Evolutionary conservation across 208 protist species (phyloP), one percentile per base, ranked within the genome.

Genomic region (Acanthamoeba castellanii): DNA sequence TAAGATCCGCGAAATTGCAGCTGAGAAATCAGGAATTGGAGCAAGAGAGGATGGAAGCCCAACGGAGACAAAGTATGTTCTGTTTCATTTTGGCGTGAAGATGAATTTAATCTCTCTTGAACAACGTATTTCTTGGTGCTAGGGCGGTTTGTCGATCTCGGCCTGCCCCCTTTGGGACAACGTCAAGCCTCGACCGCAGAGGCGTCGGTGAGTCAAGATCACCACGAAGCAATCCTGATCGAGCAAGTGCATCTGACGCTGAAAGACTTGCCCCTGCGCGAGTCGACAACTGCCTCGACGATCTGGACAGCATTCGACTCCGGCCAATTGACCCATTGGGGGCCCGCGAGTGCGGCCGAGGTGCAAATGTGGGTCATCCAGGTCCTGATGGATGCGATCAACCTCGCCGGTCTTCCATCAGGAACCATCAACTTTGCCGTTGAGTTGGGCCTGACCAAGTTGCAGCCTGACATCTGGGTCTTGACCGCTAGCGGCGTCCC

Each of bases 91-190:
- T 2, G 4, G 6, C 27, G 11, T 34, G 14, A 8, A 20, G n/a
- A 72, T 30, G 64, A 30, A 72, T 72, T 72, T 16, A 30, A 72
- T 34, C 64, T 72, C 3, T 16, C 1, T 11, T n/a, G 32, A 61
- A 61, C 1, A 61, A 42, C 55, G 6, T 7, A 61, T 61, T 61
- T 61, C 55, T 61, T 7, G 1, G 6, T 5, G 55, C 20, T 72
- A 72, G 64, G 64, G 64, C 22, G n/a, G n/a, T 72, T 84, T 30
- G 37, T 84, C 18, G 76, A 84, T 13, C 20, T 1, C 8, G 76
- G 76, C 37, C 76, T 84, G 76, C 76, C 76, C 47, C 76, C 76
- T 84, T 55, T 84, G 76, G 76, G 76, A 30, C 76, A 27, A 47
- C 11, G 37, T 27, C 34, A 55, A 55, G 76, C 0, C 34, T 84